Conservation (phyloP, 345 rosid species). For the Anacardium occidentale region DNA sequence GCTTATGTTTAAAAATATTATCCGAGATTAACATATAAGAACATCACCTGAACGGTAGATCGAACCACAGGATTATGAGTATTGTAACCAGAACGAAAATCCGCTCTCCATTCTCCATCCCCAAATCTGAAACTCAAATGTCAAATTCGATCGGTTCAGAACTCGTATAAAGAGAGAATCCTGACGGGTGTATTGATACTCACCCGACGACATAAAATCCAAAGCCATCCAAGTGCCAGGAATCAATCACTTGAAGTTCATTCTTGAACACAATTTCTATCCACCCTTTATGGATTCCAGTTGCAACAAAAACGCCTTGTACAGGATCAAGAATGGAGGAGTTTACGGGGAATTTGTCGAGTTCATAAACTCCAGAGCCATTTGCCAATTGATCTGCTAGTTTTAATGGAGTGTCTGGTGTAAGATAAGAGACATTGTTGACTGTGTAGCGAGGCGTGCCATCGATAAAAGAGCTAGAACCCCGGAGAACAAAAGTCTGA, state of each 20-base stretch:
- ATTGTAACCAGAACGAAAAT: slow-evolving; percentile 45
- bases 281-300: slow-evolving; percentile 46
- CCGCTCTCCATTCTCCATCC: slow-evolving; percentile 52
- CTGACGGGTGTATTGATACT: background rate
- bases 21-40: background rate
- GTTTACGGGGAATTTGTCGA: slow-evolving; percentile 33
- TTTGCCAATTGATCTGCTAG: slow-evolving; percentile 42
- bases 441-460: slow-evolving; percentile 32
- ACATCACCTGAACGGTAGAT: slow-evolving; percentile 57
- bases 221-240: slow-evolving; percentile 70
- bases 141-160: background rate
- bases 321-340: slow-evolving; percentile 19
- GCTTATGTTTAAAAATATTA: background rate
- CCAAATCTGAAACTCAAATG: slow-evolving; percentile 39
- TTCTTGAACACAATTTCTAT: slow-evolving; percentile 50
- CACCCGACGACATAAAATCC: slow-evolving; percentile 56
- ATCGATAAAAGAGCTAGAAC: slow-evolving; percentile 17
- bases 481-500: slow-evolving; percentile 35
- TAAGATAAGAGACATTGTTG: slow-evolving; percentile 50
- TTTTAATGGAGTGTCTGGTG: slow-evolving; percentile 51
- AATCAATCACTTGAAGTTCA: slow-evolving; percentile 28
- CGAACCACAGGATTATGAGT: slow-evolving; percentile 59
- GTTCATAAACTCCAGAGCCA: slow-evolving; percentile 33
- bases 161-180: background rate
- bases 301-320: slow-evolving; percentile 42